Evolutionary conservation across 495 filamentous ascomycete species (phyloP).

Genomic region (Podospora australis): DNA sequence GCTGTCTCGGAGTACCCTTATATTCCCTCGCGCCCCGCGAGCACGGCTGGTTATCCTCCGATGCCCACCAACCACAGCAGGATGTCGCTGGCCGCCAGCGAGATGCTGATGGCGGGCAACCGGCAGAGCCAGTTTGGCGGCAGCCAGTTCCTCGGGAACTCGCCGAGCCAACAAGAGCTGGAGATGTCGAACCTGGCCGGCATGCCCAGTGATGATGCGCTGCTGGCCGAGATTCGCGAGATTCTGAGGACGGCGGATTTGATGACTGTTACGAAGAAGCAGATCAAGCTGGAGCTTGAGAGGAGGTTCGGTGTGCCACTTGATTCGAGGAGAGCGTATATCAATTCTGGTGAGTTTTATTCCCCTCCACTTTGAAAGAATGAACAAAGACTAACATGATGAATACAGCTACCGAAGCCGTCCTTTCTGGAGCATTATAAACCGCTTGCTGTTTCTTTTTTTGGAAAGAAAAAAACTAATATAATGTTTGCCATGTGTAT

Average conservation of each 20-base stretch:
- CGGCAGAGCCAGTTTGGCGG: conserved; percentile 46
- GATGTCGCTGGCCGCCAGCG: conserved; percentile 75
- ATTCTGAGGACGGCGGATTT: conserved; percentile 86
- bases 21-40: conserved; percentile 61
- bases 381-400: conserved; percentile 5
- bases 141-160: conserved; percentile 39
- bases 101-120: conserved; percentile 41
- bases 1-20: conserved; percentile 55
- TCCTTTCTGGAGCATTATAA: conserved; percentile 42
- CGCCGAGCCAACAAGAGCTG: conserved; percentile 50
- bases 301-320: conserved; percentile 74
- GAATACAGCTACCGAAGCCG: conserved; percentile 40
- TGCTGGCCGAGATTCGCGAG: conserved; percentile 89
- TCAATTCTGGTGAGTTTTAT: conserved; percentile 73
- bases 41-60: conserved; percentile 54
- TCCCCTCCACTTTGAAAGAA: neutral
- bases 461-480: neutral
- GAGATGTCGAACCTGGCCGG: conserved; percentile 61
- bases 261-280: conserved; percentile 98
- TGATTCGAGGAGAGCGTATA: conserved; percentile 79
- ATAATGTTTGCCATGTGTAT: conserved; percentile 20
- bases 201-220: conserved; percentile 79
- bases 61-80: conserved; percentile 34
- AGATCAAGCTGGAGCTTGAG: conserved; percentile 89
- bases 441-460: no score